phyloP scores from a whole-genome alignment of 768 basidiomycete species.

The Ramaria sp. region DNA sequence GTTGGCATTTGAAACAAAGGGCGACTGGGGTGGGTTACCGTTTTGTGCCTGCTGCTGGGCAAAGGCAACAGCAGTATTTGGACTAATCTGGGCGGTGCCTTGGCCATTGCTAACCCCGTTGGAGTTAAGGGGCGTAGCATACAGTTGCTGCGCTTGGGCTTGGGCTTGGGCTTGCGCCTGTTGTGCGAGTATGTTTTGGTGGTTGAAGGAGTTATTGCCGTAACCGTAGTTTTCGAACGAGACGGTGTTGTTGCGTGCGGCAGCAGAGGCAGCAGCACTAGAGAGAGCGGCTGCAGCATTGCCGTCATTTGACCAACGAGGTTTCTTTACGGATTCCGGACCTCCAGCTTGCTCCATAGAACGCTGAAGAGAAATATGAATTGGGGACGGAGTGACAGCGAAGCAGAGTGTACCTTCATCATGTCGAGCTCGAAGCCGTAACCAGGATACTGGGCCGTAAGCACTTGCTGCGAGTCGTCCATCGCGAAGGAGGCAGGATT shows the following conservation, averaged over 20 bases:
- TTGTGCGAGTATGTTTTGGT: constrained; percentile 34
- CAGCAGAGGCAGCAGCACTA: constrained; percentile 23
- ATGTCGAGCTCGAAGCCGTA: constrained; percentile 82
- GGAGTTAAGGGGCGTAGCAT: constrained; percentile 54
- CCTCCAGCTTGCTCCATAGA: constrained; percentile 77
- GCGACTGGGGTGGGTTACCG: constrained; percentile 7
- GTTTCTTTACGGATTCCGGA: constrained; percentile 73
- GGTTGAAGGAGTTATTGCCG: constrained; percentile 58
- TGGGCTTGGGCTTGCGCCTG: not conserved
- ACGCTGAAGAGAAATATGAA: constrained; percentile 37
- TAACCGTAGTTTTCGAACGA: constrained; percentile 84
- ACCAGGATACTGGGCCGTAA: constrained; percentile 55
- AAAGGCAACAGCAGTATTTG: constrained; percentile 40
- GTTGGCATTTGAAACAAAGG: constrained; percentile 29
- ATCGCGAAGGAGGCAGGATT: constrained; percentile 23
- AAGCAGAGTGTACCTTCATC: constrained; percentile 60
- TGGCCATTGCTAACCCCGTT: constrained; percentile 32
- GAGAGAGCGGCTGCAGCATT: constrained; percentile 28
- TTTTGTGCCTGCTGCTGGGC: constrained; percentile 17
- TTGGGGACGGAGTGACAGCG: not conserved
- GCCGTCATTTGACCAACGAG: constrained; percentile 59
- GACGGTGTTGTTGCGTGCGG: constrained; percentile 33
- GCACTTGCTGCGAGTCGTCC: constrained; percentile 69
- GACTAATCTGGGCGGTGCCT: constrained; percentile 56
- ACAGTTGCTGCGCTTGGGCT: constrained; percentile 30